Evolutionary conservation across 2,329 filamentous ascomycete species (phyloP).

Genomic region (Aspergillus sp.): DNA sequence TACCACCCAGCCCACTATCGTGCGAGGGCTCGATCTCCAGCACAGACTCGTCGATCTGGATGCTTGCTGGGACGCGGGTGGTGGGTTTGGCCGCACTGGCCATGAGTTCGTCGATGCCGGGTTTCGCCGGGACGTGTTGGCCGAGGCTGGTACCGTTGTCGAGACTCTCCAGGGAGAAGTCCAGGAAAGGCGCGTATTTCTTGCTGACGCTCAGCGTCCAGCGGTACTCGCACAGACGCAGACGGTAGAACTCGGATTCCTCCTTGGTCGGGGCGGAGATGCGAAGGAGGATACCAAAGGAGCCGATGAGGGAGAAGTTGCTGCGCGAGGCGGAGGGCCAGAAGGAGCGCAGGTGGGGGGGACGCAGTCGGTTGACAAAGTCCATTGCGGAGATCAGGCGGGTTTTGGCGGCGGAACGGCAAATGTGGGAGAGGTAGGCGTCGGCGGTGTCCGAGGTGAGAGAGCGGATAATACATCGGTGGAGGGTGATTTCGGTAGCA

Average conservation of each 20-base stretch:
- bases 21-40: slow-evolving; percentile 16
- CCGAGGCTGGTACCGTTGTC: slow-evolving; percentile 67
- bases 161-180: slow-evolving; percentile 72
- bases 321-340: slow-evolving; percentile 57
- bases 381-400: slow-evolving; percentile 95
- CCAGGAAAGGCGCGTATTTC: slow-evolving; percentile 55
- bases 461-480: slow-evolving; percentile 83
- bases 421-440: slow-evolving; percentile 83
- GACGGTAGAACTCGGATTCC: slow-evolving; percentile 88
- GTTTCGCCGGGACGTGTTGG: slow-evolving; percentile 67
- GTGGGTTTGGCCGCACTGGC: slow-evolving; percentile 23
- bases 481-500: slow-evolving; percentile 87
- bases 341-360: slow-evolving; percentile 80
- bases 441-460: slow-evolving; percentile 59
- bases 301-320: slow-evolving; percentile 92
- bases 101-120: slow-evolving; percentile 49
- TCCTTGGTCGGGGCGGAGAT: slow-evolving; percentile 82
- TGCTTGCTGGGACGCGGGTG: slow-evolving; percentile 10
- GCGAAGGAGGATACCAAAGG: slow-evolving; percentile 85
- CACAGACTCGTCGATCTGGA: slow-evolving; percentile 21
- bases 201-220: slow-evolving; percentile 89
- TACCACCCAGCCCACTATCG: slow-evolving; percentile 14
- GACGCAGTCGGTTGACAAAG: slow-evolving; percentile 88
- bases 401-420: slow-evolving; percentile 88
- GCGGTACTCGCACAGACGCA: slow-evolving; percentile 79